Conservation (phyloP, 805 yeast species). For the Babjeviella inositovora region DNA sequence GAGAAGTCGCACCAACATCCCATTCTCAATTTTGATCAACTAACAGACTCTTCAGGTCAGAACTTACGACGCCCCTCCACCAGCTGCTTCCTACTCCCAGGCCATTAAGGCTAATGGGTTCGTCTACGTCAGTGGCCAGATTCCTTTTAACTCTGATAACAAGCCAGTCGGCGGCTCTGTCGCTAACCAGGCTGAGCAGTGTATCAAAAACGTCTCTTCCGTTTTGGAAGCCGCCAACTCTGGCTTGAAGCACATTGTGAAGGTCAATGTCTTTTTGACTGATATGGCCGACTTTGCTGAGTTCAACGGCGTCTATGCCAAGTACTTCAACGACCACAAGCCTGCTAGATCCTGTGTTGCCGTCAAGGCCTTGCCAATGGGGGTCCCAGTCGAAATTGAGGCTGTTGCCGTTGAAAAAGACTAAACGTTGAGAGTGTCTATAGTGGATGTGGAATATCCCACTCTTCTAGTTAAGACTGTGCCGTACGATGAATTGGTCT, state of each 20-base stretch:
- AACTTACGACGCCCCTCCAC: constrained; percentile 79
- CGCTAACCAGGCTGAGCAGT: constrained; percentile 66
- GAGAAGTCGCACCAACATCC: no score
- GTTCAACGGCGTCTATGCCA: constrained; percentile 73
- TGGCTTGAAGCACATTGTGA: constrained; percentile 67
- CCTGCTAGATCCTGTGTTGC: constrained; percentile 99
- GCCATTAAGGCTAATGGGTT: constrained; percentile 87
- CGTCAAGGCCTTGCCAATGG: constrained; percentile 80
- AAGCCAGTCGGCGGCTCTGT: constrained; percentile 66
- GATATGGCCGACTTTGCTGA: constrained; percentile 79
- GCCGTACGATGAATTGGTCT: no score
- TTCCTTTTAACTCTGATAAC: constrained; percentile 76
- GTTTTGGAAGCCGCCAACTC: constrained; percentile 81
- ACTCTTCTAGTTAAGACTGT: no score
- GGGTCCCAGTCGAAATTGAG: constrained; percentile 81
- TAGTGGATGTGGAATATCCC: no score
- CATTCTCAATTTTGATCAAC: no score
- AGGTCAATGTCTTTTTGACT: constrained; percentile 79
- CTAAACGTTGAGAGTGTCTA: constrained; percentile 5
- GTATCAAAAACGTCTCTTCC: constrained; percentile 46
- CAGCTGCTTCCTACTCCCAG: constrained; percentile 94
- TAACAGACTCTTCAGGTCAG: no score
- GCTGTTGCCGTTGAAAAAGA: constrained; percentile 67
- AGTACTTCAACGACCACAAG: constrained; percentile 61
- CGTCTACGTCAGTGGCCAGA: constrained; percentile 88